Evolutionary conservation across 768 basidiomycete species (phyloP).

Genomic region (Piloderma croceum): DNA sequence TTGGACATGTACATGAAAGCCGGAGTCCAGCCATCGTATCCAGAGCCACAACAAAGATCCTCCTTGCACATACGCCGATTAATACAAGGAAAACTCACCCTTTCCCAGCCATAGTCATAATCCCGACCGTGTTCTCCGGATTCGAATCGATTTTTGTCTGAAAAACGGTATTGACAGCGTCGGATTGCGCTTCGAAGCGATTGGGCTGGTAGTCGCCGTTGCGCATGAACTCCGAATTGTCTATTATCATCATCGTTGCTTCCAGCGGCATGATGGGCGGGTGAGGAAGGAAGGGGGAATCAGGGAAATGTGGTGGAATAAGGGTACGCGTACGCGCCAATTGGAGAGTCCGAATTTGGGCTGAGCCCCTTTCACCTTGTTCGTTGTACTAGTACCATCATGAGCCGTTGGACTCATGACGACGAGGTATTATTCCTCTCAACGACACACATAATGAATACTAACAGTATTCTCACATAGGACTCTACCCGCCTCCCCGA

Average conservation of each 20-base stretch:
- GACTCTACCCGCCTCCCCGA: conserved; percentile 29
- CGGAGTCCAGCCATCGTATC: too few relatives aligned
- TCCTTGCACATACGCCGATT: too few relatives aligned
- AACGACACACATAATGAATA: neutral
- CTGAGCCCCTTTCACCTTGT: neutral
- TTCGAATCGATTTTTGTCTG: conserved; percentile 92
- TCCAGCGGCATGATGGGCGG: conserved; percentile 80
- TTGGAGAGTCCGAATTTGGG: neutral
- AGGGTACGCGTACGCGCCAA: neutral
- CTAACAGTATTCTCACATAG: conserved; percentile 8
- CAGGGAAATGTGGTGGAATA: neutral
- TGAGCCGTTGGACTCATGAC: neutral
- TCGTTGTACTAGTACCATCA: neutral
- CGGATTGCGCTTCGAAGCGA: conserved; percentile 85
- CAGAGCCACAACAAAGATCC: too few relatives aligned
- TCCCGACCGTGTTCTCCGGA: conserved; percentile 94
- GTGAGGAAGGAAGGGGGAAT: neutral
- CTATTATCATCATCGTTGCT: conserved; percentile 95
- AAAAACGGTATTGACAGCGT: conserved; percentile 87
- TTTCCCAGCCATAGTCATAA: conserved; percentile 98
- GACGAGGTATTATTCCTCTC: neutral
- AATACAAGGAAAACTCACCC: conserved; percentile 47
- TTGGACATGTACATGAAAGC: too few relatives aligned
- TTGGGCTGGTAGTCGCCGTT: conserved; percentile 89
- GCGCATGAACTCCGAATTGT: conserved; percentile 97